Evolutionary conservation across 2,329 filamentous ascomycete species (phyloP).

Genomic region (Aureobasidium sp.): DNA sequence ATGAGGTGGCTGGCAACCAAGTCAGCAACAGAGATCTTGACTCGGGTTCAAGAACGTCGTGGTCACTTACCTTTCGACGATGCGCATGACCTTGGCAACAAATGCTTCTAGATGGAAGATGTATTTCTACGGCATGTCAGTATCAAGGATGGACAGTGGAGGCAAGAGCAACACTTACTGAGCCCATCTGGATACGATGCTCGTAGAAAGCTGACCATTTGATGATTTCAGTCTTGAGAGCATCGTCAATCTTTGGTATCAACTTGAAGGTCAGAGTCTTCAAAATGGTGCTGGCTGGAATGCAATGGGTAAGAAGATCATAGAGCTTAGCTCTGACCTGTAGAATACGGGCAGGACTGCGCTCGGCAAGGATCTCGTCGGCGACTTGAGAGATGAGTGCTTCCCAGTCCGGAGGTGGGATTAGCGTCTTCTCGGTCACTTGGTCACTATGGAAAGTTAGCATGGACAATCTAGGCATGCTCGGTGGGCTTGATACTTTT

Average conservation of each 20-base stretch:
- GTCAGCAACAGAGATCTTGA: neutral
- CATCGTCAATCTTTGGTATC: conserved; percentile 78
- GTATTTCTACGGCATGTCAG: conserved; percentile 54
- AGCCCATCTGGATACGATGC: conserved; percentile 84
- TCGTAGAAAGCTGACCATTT: conserved; percentile 97
- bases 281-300: conserved; percentile 86
- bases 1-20: conserved; percentile 43
- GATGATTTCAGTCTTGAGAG: conserved; percentile 83
- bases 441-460: conserved; percentile 61
- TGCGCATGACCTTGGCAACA: conserved; percentile 96
- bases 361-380: conserved; percentile 87
- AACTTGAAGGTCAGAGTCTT: conserved; percentile 94
- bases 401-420: conserved; percentile 96
- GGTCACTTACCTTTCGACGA: conserved; percentile 71
- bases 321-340: conserved; percentile 91
- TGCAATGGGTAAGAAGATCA: conserved; percentile 93
- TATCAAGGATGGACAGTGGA: neutral
- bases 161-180: conserved; percentile 33
- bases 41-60: neutral
- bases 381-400: conserved; percentile 82
- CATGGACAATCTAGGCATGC: conserved; percentile 26
- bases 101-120: conserved; percentile 98
- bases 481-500: conserved; percentile 61
- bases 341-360: conserved; percentile 81
- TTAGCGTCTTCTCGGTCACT: conserved; percentile 77